Base-by-base conservation (phyloP, 768 basidiomycete species). In the Suillus occidentalis region DNA sequence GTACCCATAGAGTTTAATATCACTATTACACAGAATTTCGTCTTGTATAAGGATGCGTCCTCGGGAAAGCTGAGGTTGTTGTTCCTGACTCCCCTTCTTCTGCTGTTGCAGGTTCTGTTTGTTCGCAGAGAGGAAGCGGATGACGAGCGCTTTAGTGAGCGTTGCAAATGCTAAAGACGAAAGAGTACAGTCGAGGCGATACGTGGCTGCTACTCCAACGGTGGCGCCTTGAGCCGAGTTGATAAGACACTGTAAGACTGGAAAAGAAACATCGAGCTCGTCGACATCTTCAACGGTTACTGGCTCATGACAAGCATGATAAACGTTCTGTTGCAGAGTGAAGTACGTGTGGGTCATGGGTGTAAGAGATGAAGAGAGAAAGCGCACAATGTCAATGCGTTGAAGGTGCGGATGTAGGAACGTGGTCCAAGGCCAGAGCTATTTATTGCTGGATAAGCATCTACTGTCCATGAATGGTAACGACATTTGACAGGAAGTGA, bases 161-260 rank as follows among this genome's bases (percentile, higher is more conserved):
- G 83, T 78, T 6, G 84, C 72, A 43, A 86, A 74, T 0, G 83
- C 82, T 2, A 86, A 68, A 1, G 70, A 69, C 0, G 71, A 73
- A 16, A 86, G 67, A 13, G 69, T 66, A 39, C 78, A 77, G 6
- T 75, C 71, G 1, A 16, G 5, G 40, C 40, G 40, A 40, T 40
- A 40, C 40, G 40, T 40, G 40, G 40, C 40, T 6, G 40, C 78
- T 5, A 86, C 63, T 5, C 84, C 85, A 36, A 83, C 64, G 31
- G 67, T 47, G 25, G 69, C 62, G 28, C 71, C 71, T 12, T 59
- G 22, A n/a, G 73, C 60, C 0, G 77, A 68, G 22, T 71, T 63
- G 43, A 79, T 50, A 34, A 85, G 77, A 1, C 62, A 62, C 13
- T 69, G 65, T 31, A 83, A 49, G 13, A 73, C 57, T 10, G 36